A percentile compares a stretch with the other conserved stretches of the same genome.
phyloP scores from a whole-genome alignment of 2,329 filamentous ascomycete species.

The Didymella pinodella region DNA sequence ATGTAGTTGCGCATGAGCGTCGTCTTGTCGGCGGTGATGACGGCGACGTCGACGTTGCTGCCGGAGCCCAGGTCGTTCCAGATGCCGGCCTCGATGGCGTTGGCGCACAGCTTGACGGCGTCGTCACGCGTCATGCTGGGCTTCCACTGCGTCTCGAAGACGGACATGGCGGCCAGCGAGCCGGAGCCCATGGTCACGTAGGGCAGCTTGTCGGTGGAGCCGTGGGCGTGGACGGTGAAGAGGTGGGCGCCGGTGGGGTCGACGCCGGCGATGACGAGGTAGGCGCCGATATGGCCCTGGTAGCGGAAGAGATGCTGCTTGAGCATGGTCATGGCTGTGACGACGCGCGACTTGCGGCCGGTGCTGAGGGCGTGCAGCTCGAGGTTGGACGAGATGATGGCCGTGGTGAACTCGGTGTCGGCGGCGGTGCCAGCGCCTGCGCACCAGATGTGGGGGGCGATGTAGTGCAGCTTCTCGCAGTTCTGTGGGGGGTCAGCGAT shows the following conservation, averaged over 20 bases:
- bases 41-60: slow-evolving; percentile 94
- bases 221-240: slow-evolving; percentile 98
- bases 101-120: slow-evolving; percentile 80
- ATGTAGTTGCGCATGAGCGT: slow-evolving; percentile 92
- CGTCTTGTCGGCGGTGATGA: slow-evolving; percentile 96
- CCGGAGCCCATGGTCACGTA: slow-evolving; percentile 99
- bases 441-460: slow-evolving; percentile 98
- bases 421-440: slow-evolving; percentile 96
- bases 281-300: slow-evolving; percentile 97
- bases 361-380: slow-evolving; percentile 97
- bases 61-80: slow-evolving; percentile 98
- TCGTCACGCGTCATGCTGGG: slow-evolving; percentile 76
- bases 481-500: slow-evolving; percentile 63
- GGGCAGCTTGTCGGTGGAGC: slow-evolving; percentile 96
- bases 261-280: slow-evolving; percentile 95
- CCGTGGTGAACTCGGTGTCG: slow-evolving; percentile 98
- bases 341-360: slow-evolving; percentile 93
- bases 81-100: slow-evolving; percentile 95
- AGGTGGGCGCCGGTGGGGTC: slow-evolving; percentile 95
- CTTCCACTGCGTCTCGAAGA: slow-evolving; percentile 98
- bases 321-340: slow-evolving; percentile 99
- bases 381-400: slow-evolving; percentile 97
- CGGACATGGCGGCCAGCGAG: slow-evolving; percentile 94
- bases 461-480: slow-evolving; percentile 99
- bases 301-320: slow-evolving; percentile 99